Base-by-base conservation (phyloP, 2,329 filamentous ascomycete genomes). In the Zymoseptoria brevis region DNA sequence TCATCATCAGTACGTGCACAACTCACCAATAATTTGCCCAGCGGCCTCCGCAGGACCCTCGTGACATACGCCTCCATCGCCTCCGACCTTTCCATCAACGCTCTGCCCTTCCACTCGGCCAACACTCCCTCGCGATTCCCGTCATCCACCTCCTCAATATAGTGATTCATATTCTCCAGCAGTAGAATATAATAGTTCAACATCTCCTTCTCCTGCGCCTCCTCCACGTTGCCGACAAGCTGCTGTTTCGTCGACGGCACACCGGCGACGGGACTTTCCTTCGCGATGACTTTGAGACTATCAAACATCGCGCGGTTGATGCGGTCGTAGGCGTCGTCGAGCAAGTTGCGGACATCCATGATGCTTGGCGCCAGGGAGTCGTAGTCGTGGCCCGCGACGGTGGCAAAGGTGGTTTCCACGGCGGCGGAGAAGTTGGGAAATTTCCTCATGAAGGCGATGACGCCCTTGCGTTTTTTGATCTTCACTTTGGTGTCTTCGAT, bases 111-210 rank as follows among this genome's bases (percentile, higher is more conserved):
- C 89, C 92, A 96, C 66, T 89, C 85, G 61, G 89, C 85, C 4
- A 97, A 81, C 0, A 96, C 85, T 7, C 88, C 82, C 62, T 94
- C 84, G 45, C 83, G 81, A 8, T 66, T 67, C 7, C 68, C 69
- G 16, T 87, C 77, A 66, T 96, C 90, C 8, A 96, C 88, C 73
- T 96, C 92, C 72, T 97, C 92, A 9, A 94, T 80, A 75, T 96
- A 97, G 75, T 96, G 91, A 71, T 96, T 95, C 91, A 96, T 96
- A 74, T 99, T 99, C 75, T 99, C 93, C 66, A 99, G 97, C 57
- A 97, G 81, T 35, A 97, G 81, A 68, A 99, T 96, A 74, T 97
- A 92, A 76, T 96, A 96, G 76, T 97, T 97, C 61, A 99, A 83
- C 4, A 91, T 90, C 74, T 96, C 92, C 76, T 99, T 97, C 72